Conservation (phyloP, 495 filamentous ascomycete species). For the Neurospora tetrasperma region DNA sequence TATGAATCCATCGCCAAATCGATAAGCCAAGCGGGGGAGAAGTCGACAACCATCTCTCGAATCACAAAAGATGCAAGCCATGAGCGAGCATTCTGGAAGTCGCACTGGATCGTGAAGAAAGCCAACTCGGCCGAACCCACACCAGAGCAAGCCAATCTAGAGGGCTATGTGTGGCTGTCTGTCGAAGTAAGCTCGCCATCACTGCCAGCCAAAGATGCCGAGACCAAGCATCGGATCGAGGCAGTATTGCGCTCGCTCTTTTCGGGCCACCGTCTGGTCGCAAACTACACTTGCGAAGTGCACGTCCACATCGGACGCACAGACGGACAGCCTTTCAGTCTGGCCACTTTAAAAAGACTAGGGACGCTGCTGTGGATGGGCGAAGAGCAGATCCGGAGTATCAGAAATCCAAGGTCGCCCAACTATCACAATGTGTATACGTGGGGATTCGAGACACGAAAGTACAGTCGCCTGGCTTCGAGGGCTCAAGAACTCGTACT, state of each 20-base stretch:
- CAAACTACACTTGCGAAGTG: conserved; percentile 24
- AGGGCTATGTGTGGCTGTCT: conserved; percentile 18
- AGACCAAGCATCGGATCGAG: conserved; percentile 7
- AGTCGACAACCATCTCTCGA: conserved; percentile 9
- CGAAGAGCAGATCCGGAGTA: conserved; percentile 21
- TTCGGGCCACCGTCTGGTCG: conserved; percentile 10
- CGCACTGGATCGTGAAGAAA: conserved; percentile 26
- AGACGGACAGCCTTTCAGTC: conserved; percentile 15
- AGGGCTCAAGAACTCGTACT: neutral
- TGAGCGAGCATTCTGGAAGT: conserved; percentile 18
- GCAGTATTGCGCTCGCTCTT: conserved; percentile 11
- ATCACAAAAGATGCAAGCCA: conserved; percentile 4
- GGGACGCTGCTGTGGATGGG: conserved; percentile 21
- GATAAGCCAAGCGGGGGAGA: conserved; percentile 11
- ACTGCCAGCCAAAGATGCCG: conserved; percentile 9
- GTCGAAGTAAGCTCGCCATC: conserved; percentile 24
- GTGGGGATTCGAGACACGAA: conserved; percentile 21
- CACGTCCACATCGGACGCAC: conserved; percentile 23
- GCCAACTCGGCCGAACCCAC: conserved; percentile 20
- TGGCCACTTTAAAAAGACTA: conserved; percentile 20
- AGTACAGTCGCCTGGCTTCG: conserved; percentile 16
- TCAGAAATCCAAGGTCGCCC: conserved; percentile 21
- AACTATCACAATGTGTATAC: conserved; percentile 23
- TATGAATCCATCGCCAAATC: conserved; percentile 11
- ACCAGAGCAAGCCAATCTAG: conserved; percentile 5